Conservation (phyloP, 2,329 filamentous ascomycete species). For the Fusarium sp. region DNA sequence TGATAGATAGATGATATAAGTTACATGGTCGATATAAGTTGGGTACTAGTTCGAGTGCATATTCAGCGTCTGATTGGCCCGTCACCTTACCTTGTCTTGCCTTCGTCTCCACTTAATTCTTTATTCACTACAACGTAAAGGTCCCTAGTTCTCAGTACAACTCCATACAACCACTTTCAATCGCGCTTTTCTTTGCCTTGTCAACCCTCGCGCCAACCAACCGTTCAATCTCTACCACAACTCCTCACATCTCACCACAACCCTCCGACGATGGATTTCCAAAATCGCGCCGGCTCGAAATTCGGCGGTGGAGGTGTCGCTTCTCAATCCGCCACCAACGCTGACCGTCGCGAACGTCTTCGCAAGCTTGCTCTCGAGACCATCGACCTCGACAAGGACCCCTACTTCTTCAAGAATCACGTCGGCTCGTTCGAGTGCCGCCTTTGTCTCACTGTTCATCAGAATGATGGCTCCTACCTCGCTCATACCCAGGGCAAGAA, state of each 20-base stretch:
- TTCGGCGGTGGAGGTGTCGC: slow-evolving; percentile 98
- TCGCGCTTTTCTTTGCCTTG: slow-evolving; percentile 32
- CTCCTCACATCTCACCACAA: not conserved
- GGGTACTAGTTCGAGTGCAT: not conserved
- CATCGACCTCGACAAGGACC: slow-evolving; percentile 99
- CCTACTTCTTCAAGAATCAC: slow-evolving; percentile 99
- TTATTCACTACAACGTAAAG: not conserved
- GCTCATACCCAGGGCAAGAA: slow-evolving; percentile 98
- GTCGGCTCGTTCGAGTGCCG: slow-evolving; percentile 98
- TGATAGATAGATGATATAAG: not conserved
- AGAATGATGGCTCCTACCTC: slow-evolving; percentile 98
- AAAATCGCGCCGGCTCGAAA: slow-evolving; percentile 96
- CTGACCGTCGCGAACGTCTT: slow-evolving; percentile 94
- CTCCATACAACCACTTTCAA: not conserved
- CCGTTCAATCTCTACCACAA: not conserved
- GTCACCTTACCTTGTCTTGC: not conserved
- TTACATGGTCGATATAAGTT: not conserved
- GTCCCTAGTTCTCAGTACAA: not conserved
- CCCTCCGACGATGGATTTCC: slow-evolving; percentile 68
- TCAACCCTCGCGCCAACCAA: slow-evolving; percentile 23
- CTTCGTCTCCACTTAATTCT: slow-evolving; percentile 9
- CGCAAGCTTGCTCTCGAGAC: slow-evolving; percentile 98
- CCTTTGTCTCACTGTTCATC: slow-evolving; percentile 95
- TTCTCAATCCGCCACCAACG: slow-evolving; percentile 91
- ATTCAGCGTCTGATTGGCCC: slow-evolving; percentile 29